Percentiles rank a stretch among this genome's conserved stretches.
Conservation (phyloP, 108 stramenopile genomes). For the Cyclotella atomus region DNA sequence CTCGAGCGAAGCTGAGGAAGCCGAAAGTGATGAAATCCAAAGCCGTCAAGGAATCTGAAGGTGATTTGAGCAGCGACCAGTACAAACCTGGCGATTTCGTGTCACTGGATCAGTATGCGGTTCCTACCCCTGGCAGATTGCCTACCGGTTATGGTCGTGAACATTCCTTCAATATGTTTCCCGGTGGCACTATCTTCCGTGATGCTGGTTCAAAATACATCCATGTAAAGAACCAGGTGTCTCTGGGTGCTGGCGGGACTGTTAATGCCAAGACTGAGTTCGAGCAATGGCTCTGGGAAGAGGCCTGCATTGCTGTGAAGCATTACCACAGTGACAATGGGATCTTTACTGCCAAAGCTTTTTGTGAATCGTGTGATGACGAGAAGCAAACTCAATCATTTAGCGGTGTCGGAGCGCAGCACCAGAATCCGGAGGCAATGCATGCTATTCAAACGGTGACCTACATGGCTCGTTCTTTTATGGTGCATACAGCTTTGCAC, state of each 20-base stretch:
- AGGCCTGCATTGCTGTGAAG: constrained; percentile 19
- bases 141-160: constrained; percentile 41
- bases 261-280: constrained; percentile 14
- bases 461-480: constrained; percentile 34
- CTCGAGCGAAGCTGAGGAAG: not conserved
- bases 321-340: constrained; percentile 41
- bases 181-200: constrained; percentile 54
- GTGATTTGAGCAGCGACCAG: not conserved
- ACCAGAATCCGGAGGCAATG: constrained; percentile 60
- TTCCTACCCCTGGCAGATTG: constrained; percentile 32
- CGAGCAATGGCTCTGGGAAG: constrained; percentile 14
- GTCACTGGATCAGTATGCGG: not conserved
- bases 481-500: constrained; percentile 51
- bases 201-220: constrained; percentile 30
- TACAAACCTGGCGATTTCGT: not conserved
- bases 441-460: constrained; percentile 48
- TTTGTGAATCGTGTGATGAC: constrained; percentile 1
- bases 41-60: not conserved
- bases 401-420: constrained; percentile 59
- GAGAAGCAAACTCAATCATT: constrained; percentile 37
- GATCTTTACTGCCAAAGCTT: constrained; percentile 22
- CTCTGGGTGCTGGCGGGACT: constrained; percentile 25
- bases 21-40: constrained; percentile 2
- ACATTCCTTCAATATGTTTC: not conserved
- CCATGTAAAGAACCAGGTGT: constrained; percentile 16